Percentiles rank a stretch among this genome's conserved stretches.
These are phyloP conservation scores for Cystobasidiaceae sp. DNA, from an alignment of 1,284 basidiomycete species.

Conservation along the genomic window DNA sequence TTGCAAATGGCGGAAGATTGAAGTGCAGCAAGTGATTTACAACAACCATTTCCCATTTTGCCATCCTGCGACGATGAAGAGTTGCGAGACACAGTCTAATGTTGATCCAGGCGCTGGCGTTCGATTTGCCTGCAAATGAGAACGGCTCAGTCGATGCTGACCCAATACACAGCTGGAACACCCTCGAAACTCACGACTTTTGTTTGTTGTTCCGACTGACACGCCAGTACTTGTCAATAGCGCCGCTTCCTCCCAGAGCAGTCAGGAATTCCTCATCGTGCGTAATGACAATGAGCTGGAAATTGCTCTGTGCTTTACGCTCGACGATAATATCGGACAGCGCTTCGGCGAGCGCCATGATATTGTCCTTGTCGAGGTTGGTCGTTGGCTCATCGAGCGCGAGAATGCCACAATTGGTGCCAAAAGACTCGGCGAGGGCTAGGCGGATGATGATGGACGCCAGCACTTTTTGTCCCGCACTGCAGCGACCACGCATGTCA, in stretches of 20 bases:
- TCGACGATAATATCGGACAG: constrained; percentile 93
- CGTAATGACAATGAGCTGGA: constrained; percentile 90
- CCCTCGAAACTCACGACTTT: constrained; percentile 52
- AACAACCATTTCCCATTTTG: no score
- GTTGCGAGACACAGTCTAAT: neutral
- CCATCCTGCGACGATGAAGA: no score
- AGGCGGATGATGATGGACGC: constrained; percentile 98
- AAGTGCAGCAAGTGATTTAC: no score
- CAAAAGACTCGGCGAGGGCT: constrained; percentile 95
- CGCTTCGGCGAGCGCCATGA: constrained; percentile 84
- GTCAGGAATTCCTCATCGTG: constrained; percentile 86
- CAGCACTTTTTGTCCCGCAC: constrained; percentile 96
- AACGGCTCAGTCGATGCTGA: no score
- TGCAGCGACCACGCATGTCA: constrained; percentile 98
- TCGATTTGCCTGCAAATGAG: constrained; percentile 19
- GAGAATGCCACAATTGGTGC: constrained; percentile 93
- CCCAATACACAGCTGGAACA: neutral
- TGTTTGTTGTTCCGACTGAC: constrained; percentile 60
- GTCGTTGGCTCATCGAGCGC: constrained; percentile 98
- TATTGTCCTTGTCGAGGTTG: constrained; percentile 92
- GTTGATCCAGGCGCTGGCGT: constrained; percentile 30
- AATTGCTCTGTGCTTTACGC: constrained; percentile 78
- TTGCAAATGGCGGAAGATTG: no score
- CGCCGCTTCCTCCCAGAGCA: constrained; percentile 75
- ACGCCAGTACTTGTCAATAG: constrained; percentile 84